phyloP scores from a whole-genome alignment of 345 rosid species.

The Linum lewisii region DNA sequence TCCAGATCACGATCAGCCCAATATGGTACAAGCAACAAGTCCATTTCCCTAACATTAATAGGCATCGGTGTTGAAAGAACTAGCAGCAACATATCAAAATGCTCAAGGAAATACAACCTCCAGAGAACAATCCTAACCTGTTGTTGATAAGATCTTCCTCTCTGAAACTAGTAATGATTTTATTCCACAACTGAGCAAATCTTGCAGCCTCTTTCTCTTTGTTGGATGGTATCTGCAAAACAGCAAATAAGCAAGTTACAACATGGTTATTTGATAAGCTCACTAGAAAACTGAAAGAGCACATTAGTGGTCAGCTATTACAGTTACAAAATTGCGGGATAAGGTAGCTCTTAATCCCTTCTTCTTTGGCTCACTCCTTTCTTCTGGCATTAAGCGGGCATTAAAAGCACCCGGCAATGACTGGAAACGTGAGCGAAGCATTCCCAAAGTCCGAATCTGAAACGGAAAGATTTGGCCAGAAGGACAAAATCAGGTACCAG shows the following conservation, averaged over 20 bases:
- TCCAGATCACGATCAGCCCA: conserved; percentile 96
- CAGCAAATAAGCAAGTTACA: conserved; percentile 11
- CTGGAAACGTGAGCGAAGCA: conserved; percentile 93
- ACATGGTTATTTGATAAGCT: background rate
- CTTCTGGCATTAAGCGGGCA: conserved; percentile 69
- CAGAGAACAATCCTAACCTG: conserved; percentile 30
- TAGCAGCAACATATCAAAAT: background rate
- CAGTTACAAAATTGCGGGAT: conserved; percentile 49
- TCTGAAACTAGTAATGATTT: conserved; percentile 85
- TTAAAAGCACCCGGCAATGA: conserved; percentile 89
- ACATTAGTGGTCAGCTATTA: conserved; percentile 3
- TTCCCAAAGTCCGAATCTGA: conserved; percentile 95
- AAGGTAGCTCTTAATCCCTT: conserved; percentile 64
- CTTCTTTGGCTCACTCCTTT: conserved; percentile 49
- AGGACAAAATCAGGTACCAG: background rate
- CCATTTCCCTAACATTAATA: conserved; percentile 69
- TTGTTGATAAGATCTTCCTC: conserved; percentile 91
- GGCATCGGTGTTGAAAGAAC: conserved; percentile 15
- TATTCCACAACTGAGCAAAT: conserved; percentile 99
- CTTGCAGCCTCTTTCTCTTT: conserved; percentile 79
- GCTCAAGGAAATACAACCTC: background rate
- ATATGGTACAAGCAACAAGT: conserved; percentile 95
- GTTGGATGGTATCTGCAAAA: conserved; percentile 43
- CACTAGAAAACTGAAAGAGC: background rate
- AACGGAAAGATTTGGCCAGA: background rate